These are phyloP conservation scores for Yamadazyma diospyri DNA, from an alignment of 1,139 yeast genomes.

Conservation along the genomic window DNA sequence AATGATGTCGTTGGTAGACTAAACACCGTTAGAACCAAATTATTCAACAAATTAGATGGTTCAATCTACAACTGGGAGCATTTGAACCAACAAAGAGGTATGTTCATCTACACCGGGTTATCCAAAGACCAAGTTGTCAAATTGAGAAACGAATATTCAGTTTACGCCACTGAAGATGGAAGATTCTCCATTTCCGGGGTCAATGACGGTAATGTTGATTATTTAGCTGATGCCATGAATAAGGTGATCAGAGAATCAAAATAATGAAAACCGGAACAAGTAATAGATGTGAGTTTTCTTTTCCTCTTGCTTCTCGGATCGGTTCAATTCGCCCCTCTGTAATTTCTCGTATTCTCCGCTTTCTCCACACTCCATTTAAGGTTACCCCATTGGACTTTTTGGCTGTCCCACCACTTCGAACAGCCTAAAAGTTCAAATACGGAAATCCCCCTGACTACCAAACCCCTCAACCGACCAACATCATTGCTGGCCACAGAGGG, in stretches of 20 bases:
- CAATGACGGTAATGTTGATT: constrained; percentile 73
- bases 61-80: constrained; percentile 77
- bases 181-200: constrained; percentile 91
- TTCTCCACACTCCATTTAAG: too few relatives aligned
- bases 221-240: constrained; percentile 74
- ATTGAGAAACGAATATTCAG: constrained; percentile 68
- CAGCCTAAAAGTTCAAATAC: too few relatives aligned
- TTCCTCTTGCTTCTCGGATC: too few relatives aligned
- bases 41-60: constrained; percentile 55
- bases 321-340: too few relatives aligned
- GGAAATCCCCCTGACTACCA: too few relatives aligned
- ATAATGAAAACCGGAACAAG: neutral
- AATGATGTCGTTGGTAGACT: constrained; percentile 74
- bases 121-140: constrained; percentile 62
- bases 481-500: too few relatives aligned
- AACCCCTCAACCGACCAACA: too few relatives aligned
- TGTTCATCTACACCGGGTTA: constrained; percentile 93
- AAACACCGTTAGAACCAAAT: constrained; percentile 65
- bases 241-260: constrained; percentile 37
- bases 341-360: too few relatives aligned
- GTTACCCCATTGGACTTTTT: too few relatives aligned
- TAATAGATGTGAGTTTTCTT: neutral
- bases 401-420: too few relatives aligned
- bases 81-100: constrained; percentile 85
- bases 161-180: constrained; percentile 86